Conservation (phyloP, 768 basidiomycete genomes). For the Kwoniella europaea region DNA sequence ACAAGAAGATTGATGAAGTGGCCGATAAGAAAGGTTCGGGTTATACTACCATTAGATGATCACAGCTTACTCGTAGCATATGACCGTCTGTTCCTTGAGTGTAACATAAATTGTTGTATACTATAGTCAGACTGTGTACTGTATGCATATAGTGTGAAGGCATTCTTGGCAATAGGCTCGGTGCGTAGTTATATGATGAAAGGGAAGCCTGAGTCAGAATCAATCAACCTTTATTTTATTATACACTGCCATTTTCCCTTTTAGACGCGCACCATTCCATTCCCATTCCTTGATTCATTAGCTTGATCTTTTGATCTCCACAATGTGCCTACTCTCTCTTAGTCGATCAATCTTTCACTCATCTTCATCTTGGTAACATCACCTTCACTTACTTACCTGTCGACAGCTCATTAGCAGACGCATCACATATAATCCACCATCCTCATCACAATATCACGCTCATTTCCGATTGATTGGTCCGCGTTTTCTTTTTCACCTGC, state of each 20-base stretch:
- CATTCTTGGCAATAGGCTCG: neutral
- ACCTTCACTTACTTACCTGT: neutral
- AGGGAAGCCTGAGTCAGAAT: no score
- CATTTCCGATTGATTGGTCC: neutral
- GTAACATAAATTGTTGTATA: constrained; percentile 3
- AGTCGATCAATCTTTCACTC: neutral
- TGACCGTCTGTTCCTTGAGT: neutral
- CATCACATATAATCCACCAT: neutral
- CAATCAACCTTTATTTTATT: no score
- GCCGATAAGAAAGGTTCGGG: constrained; percentile 56
- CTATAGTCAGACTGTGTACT: neutral
- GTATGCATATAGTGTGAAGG: neutral
- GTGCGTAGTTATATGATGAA: neutral
- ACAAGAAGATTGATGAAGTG: constrained; percentile 62
- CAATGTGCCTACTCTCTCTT: neutral
- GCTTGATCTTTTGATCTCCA: neutral
- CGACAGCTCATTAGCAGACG: neutral
- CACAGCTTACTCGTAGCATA: neutral
- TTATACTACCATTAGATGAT: constrained; percentile 56
- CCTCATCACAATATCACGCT: constrained; percentile 1
- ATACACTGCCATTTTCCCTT: neutral
- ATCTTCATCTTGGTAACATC: neutral
- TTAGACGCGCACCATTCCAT: neutral
- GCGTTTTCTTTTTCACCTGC: neutral
- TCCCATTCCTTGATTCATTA: neutral